phyloP scores from a whole-genome alignment of 805 yeast species.

The Maudiozyma serrabonitensis region DNA sequence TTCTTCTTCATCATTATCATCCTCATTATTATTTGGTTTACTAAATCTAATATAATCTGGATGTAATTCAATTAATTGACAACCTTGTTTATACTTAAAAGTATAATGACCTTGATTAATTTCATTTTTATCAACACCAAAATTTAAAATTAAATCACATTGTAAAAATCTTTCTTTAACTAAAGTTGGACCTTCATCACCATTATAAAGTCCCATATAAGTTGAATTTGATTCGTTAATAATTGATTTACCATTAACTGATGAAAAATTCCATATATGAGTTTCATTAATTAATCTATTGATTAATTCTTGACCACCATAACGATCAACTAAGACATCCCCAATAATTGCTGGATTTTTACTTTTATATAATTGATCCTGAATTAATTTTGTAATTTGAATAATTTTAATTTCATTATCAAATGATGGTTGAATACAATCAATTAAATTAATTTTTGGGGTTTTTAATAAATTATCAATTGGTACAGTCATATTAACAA shows the following conservation, averaged over 20 bases:
- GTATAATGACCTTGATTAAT: constrained; percentile 61
- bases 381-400: constrained; percentile 35
- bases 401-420: constrained; percentile 7
- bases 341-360: constrained; percentile 56
- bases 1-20: constrained; percentile 3
- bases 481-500: constrained; percentile 35
- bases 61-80: constrained; percentile 39
- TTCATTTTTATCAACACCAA: constrained; percentile 63
- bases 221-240: constrained; percentile 59
- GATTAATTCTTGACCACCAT: constrained; percentile 36
- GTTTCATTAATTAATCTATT: constrained; percentile 37
- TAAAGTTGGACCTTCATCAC: constrained; percentile 42
- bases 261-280: constrained; percentile 45
- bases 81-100: constrained; percentile 35
- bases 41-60: constrained; percentile 45
- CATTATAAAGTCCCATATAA: constrained; percentile 68
- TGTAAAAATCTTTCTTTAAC: constrained; percentile 39
- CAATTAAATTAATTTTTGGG: constrained; percentile 10
- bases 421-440: constrained; percentile 6
- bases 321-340: constrained; percentile 63
- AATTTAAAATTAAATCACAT: constrained; percentile 58
- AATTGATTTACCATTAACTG: constrained; percentile 62
- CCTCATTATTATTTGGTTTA: constrained; percentile 12
- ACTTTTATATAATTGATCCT: constrained; percentile 42
- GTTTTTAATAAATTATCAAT: constrained; percentile 9